Evolutionary conservation across 768 basidiomycete genomes (phyloP), one percentile per base, ranked within the genome.

Genomic region (Coprinopsis strossmayeri): DNA sequence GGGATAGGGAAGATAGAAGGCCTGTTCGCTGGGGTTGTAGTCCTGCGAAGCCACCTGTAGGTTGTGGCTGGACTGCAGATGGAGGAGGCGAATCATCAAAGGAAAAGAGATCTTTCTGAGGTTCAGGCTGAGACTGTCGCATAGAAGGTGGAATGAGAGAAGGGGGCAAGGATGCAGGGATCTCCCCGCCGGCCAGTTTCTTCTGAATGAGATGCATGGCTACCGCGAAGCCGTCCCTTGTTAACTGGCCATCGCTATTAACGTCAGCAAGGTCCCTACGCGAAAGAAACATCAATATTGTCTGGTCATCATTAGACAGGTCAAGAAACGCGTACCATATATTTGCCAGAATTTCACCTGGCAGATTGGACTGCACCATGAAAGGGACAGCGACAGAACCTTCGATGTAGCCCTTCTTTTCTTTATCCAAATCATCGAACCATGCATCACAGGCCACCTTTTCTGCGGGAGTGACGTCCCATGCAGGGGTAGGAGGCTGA

Each of bases 321-420:
- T 25, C 20, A 20, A 41, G 39, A 3, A 27, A 20, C 18, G 71
- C 84, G 45, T 59, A 95, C 95, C 96, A 99, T 42, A 99, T 72
- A 57, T 79, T 84, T 3, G 96, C 96, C n/a, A 99, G 74, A 21
- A 78, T 74, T 23, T 85, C 84, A 52, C 89, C 87, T 1, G 83
- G 75, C 39, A 99, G 68, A 39, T 87, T 83, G 26, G 91, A 94
- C 65, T 92, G 84, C 51, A 95, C 63, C 85, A 99, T 87, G 67
- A 98, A 98, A 2, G 91, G 91, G 3, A 96, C 96, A 5, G 92
- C 96, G 27, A 91, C 81, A 51, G 95, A 91, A 5, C 93, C 93
- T 60, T 94, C 92, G 17, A 98, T 86, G 59, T 74, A 89, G 0
- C 92, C 93, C 51, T 69, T 76, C 55, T 76, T 81, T 53, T 77